These are phyloP conservation scores for Podila epicladia DNA, from an alignment of 192 early-diverging fungal genomes.

Conservation along the genomic window DNA sequence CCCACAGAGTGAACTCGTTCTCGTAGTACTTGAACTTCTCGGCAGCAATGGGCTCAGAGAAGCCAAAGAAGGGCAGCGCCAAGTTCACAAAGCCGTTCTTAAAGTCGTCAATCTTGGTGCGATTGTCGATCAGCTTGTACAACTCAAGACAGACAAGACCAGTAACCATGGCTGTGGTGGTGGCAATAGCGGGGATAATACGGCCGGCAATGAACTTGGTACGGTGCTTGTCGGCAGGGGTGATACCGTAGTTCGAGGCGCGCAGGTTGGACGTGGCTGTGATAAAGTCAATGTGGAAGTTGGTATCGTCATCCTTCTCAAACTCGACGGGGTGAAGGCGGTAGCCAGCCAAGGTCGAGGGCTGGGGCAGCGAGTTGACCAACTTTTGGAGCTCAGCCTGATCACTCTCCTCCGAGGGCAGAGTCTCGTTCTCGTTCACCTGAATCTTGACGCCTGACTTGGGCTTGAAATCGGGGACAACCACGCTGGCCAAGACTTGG, in stretches of 20 bases:
- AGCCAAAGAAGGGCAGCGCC: slow-evolving; percentile 98
- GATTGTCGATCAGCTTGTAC: slow-evolving; percentile 90
- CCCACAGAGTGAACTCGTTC: slow-evolving; percentile 92
- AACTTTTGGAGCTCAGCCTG: slow-evolving; percentile 72
- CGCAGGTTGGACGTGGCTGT: slow-evolving; percentile 97
- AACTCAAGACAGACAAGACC: slow-evolving; percentile 98
- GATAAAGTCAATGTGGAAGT: slow-evolving; percentile 99
- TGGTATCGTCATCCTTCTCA: slow-evolving; percentile 99
- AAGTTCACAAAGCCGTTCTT: slow-evolving; percentile 99
- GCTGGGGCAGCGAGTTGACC: slow-evolving; percentile 75
- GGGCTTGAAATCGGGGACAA: slow-evolving; percentile 87
- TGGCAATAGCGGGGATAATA: slow-evolving; percentile 93
- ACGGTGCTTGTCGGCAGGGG: slow-evolving; percentile 77
- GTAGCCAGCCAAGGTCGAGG: slow-evolving; percentile 83
- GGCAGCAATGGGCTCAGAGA: slow-evolving; percentile 97
- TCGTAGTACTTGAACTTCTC: slow-evolving; percentile 91
- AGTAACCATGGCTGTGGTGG: slow-evolving; percentile 95
- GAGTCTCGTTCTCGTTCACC: slow-evolving; percentile 88
- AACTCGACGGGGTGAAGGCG: slow-evolving; percentile 93
- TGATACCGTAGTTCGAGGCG: slow-evolving; percentile 83
- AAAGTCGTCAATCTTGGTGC: slow-evolving; percentile 91
- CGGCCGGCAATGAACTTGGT: slow-evolving; percentile 93
- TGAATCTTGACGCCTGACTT: slow-evolving; percentile 96
- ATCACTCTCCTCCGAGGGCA: slow-evolving; percentile 59
- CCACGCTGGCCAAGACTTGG: slow-evolving; percentile 62